Evolutionary conservation across 805 yeast genomes (phyloP), one percentile per base, ranked within the genome.

Genomic region (Myxozyma sirexii): DNA sequence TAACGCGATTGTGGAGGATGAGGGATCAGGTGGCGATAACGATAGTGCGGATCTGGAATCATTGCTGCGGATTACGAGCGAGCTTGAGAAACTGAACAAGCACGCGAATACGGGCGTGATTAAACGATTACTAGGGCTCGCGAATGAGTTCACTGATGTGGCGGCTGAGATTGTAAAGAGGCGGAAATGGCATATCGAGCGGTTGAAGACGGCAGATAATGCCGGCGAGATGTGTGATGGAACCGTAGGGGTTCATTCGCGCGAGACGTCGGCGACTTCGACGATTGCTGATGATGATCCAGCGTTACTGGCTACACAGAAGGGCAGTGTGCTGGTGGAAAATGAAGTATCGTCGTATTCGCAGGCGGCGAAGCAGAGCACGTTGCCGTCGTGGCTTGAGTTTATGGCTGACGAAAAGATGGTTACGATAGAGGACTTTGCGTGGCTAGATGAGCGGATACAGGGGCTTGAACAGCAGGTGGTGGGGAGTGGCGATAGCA

Each of bases 331-430:
- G 10, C 6, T 29, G 33, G 33, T 29, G 6, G 33, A 29, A 10
- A 29, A 29, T 12, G 63, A 59, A 6, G 38, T n/a, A 5, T 55
- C 31, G 26, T 47, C 57, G 21, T 59, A 52, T 26, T 47, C 59
- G 6, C 60, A 51, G 39, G 63, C 29, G 1, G 60, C 60, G 3
- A 45, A 55, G 15, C 57, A 56, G 29, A 47, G 51, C 19, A 59
- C 60, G 13, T 37, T 59, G n/a, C 64, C 62, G 3, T 57, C 64
- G 7, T 60, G 64, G 64, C 48, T 52, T 7, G 64, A 60, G 47
- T 60, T 60, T 26, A 27, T 60, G 27, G 41, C 63, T 5, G 59
- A 59, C 33, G 63, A 29, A 6, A 29, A 59, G 17, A 59, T 26
- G 17, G 27, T 33, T 13, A 48, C 55, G 27, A 45, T 24, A 21